A percentile compares a stretch with the other conserved stretches of the same genome.
These are phyloP conservation scores for Cercospora citrullina DNA, from an alignment of 2,329 filamentous ascomycete species.

Conservation along the genomic window DNA sequence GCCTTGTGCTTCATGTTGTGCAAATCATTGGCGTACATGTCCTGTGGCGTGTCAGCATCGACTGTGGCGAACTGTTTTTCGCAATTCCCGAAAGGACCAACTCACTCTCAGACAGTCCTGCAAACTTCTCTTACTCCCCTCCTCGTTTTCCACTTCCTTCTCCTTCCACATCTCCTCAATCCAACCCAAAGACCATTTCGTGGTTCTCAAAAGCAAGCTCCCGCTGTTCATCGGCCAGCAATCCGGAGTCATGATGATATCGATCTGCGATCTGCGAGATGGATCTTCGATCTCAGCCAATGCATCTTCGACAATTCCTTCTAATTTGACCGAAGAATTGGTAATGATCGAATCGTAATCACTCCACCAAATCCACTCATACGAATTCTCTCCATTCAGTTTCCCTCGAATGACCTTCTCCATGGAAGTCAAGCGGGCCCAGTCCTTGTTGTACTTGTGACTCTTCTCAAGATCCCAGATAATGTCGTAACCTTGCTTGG, in stretches of 20 bases:
- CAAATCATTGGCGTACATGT: slow-evolving; percentile 30
- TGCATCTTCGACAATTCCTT: slow-evolving; percentile 40
- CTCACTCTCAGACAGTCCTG: slow-evolving; percentile 2
- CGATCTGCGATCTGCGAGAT: slow-evolving; percentile 33
- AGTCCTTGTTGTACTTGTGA: slow-evolving; percentile 36
- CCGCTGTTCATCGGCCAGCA: slow-evolving; percentile 43
- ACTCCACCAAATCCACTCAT: slow-evolving; percentile 48
- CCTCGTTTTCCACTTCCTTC: slow-evolving; percentile 36
- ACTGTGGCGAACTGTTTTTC: slow-evolving; percentile 8
- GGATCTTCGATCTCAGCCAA: slow-evolving; percentile 30
- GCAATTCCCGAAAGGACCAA: too few species aligned
- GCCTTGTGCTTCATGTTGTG: slow-evolving; percentile 12
- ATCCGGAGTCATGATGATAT: slow-evolving; percentile 43
- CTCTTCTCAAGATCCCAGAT: slow-evolving; percentile 44
- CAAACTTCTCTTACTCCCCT: slow-evolving; percentile 31
- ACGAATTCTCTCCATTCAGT: slow-evolving; percentile 1
- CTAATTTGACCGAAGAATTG: slow-evolving; percentile 41
- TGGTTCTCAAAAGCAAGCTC: slow-evolving; percentile 40
- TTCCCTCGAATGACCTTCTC: background rate
- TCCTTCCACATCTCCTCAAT: slow-evolving; percentile 35
- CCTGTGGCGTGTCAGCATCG: slow-evolving; percentile 28
- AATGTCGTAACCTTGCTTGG: slow-evolving; percentile 44
- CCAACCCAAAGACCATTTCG: slow-evolving; percentile 40
- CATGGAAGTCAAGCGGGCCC: slow-evolving; percentile 15
- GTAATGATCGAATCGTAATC: slow-evolving; percentile 47